phyloP scores from a whole-genome alignment of 2,329 filamentous ascomycete species.

The Pseudocercospora eumusae region DNA sequence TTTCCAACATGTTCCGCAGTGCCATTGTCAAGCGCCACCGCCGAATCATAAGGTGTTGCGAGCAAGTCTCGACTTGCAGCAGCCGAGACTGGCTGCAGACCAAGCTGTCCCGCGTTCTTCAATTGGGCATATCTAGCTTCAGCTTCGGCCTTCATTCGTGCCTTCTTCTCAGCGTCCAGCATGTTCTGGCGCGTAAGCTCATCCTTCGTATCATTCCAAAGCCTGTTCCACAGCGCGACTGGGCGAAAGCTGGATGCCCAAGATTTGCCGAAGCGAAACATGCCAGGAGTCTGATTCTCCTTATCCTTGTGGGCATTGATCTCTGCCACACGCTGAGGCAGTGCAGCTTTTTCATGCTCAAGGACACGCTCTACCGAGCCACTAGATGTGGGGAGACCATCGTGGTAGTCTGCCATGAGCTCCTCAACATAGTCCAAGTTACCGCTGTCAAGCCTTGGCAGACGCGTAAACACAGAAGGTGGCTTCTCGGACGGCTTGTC shows the following conservation, averaged over 20 bases:
- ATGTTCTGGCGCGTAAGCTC: constrained; percentile 43
- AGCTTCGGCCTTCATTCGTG: constrained; percentile 48
- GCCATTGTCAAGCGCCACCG: constrained; percentile 29
- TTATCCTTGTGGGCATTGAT: constrained; percentile 33
- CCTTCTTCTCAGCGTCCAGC: constrained; percentile 45
- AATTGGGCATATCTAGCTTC: constrained; percentile 57
- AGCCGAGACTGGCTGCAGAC: constrained; percentile 26
- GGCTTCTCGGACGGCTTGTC: constrained; percentile 73
- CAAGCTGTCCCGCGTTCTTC: constrained; percentile 54
- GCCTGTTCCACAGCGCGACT: constrained; percentile 50
- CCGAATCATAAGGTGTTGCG: constrained; percentile 36
- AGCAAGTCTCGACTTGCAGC: constrained; percentile 4
- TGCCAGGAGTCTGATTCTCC: constrained; percentile 45
- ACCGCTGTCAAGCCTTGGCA: constrained; percentile 35
- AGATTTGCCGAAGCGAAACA: constrained; percentile 59
- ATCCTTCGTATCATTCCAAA: constrained; percentile 51
- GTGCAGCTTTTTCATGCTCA: constrained; percentile 28
- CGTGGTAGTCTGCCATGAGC: constrained; percentile 44
- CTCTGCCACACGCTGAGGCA: constrained; percentile 26
- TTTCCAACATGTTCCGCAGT: constrained; percentile 25
- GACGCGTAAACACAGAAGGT: constrained; percentile 65
- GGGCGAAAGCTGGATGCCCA: constrained; percentile 58
- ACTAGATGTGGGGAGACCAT: constrained; percentile 23
- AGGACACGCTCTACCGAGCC: constrained; percentile 26
- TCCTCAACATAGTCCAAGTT: constrained; percentile 40